Evolutionary conservation across 257 asterid species (phyloP).

Genomic region (Solanum peruvianum): DNA sequence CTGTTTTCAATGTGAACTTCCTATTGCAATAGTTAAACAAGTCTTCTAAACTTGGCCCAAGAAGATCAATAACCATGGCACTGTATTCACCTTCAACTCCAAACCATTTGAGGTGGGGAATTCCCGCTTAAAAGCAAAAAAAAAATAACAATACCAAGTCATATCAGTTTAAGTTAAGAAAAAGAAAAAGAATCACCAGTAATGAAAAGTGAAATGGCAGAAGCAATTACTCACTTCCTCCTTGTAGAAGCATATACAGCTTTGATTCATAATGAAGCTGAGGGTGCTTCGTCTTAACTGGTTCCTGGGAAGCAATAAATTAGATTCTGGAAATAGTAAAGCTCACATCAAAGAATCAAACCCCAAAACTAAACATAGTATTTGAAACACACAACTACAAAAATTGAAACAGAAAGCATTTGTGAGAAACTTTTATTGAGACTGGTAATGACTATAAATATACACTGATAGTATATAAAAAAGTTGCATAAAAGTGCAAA

Average conservation of each 20-base stretch:
- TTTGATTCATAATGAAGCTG: conserved; percentile 89
- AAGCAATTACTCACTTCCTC: conserved; percentile 60
- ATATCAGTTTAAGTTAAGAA: neutral
- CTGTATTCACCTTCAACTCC: conserved; percentile 81
- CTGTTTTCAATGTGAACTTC: conserved; percentile 74
- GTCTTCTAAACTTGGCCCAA: conserved; percentile 83
- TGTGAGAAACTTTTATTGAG: neutral
- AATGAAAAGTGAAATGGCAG: neutral
- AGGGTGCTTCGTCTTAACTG: conserved; percentile 79
- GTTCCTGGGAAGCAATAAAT: conserved; percentile 36
- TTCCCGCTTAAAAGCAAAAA: conserved; percentile 45
- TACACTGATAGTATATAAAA: neutral
- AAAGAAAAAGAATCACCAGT: neutral
- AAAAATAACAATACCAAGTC: conserved; percentile 9
- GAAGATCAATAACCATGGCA: conserved; percentile 83
- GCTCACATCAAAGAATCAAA: neutral
- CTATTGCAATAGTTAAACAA: conserved; percentile 71
- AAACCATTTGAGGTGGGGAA: conserved; percentile 72
- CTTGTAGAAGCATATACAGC: conserved; percentile 81
- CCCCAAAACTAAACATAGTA: neutral
- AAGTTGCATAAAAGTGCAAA: neutral
- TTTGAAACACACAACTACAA: neutral
- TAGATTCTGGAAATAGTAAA: neutral
- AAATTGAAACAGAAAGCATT: neutral
- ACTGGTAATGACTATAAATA: neutral